phyloP scores from a whole-genome alignment of 2,329 filamentous ascomycete genomes.

The Fusarium mundagurra region DNA sequence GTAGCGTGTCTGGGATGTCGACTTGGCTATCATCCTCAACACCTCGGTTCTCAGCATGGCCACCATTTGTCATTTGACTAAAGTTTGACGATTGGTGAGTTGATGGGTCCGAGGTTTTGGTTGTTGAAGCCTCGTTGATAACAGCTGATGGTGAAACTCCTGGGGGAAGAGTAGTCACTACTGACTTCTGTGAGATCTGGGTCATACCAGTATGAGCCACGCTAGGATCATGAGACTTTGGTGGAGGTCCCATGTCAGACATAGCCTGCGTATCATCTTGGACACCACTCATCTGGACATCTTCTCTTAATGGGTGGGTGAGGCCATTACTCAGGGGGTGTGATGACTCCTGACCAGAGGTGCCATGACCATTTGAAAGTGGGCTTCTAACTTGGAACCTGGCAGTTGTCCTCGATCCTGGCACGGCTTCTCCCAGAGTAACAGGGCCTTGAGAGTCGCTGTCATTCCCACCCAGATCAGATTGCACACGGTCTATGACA shows the following conservation, averaged over 20 bases:
- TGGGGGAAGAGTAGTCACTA: constrained; percentile 65
- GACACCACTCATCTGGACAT: constrained; percentile 67
- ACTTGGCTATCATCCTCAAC: constrained; percentile 47
- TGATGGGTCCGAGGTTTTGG: constrained; percentile 84
- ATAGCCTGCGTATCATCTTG: constrained; percentile 59
- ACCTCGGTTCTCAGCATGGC: constrained; percentile 58
- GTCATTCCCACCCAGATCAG: constrained; percentile 62
- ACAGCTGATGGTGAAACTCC: constrained; percentile 68
- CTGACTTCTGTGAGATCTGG: constrained; percentile 72
- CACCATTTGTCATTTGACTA: constrained; percentile 77
- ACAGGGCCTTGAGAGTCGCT: constrained; percentile 66
- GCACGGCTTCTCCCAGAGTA: constrained; percentile 71
- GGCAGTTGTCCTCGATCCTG: constrained; percentile 61
- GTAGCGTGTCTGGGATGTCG: constrained; percentile 66
- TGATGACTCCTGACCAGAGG: constrained; percentile 47
- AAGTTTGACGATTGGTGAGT: constrained; percentile 69
- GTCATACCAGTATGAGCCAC: constrained; percentile 59
- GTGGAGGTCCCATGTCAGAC: constrained; percentile 63
- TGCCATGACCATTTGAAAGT: constrained; percentile 67
- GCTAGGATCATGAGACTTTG: constrained; percentile 49
- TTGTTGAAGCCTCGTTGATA: constrained; percentile 90
- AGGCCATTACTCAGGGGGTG: constrained; percentile 65
- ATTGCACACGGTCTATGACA: constrained; percentile 59
- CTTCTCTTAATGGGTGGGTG: constrained; percentile 58
- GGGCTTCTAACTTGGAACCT: constrained; percentile 67